A percentile compares a stretch with the other conserved stretches of the same genome.
Evolutionary conservation across 2,329 filamentous ascomycete genomes (phyloP).

Genomic region (Reticulascus tulasneorum): DNA sequence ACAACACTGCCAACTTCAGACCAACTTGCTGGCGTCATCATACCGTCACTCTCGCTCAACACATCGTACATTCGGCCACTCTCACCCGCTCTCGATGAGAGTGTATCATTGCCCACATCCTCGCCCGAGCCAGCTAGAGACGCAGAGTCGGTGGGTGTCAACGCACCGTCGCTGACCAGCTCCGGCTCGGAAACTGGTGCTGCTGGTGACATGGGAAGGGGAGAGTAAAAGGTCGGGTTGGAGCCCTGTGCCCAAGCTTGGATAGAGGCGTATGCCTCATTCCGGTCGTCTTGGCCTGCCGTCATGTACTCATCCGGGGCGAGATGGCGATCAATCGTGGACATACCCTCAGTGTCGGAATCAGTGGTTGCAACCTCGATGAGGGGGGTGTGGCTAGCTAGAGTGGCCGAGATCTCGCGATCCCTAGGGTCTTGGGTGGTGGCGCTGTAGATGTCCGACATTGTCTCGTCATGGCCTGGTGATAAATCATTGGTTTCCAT

Average conservation of each 20-base stretch:
- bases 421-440: conserved; percentile 40
- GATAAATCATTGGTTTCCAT: conserved; percentile 34
- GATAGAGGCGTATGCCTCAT: conserved; percentile 55
- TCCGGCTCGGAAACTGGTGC: conserved; percentile 49
- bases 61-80: conserved; percentile 46
- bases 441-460: conserved; percentile 55
- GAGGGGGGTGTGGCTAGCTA: conserved; percentile 22
- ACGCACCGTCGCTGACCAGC: conserved; percentile 46
- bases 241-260: conserved; percentile 61
- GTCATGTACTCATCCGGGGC: conserved; percentile 48
- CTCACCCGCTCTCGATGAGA: conserved; percentile 31
- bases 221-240: conserved; percentile 55
- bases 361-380: conserved; percentile 24
- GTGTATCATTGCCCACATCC: conserved; percentile 40
- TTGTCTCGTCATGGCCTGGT: conserved; percentile 41
- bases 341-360: conserved; percentile 9
- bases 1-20: conserved; percentile 61
- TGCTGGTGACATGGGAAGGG: conserved; percentile 49
- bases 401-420: conserved; percentile 15
- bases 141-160: conserved; percentile 56
- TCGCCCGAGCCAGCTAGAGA: conserved; percentile 51
- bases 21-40: conserved; percentile 60
- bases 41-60: conserved; percentile 56
- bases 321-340: conserved; percentile 25
- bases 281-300: conserved; percentile 41